These are phyloP conservation scores for Babesia caballi DNA, from an alignment of 169 alveolate genomes.

Conservation along the genomic window DNA sequence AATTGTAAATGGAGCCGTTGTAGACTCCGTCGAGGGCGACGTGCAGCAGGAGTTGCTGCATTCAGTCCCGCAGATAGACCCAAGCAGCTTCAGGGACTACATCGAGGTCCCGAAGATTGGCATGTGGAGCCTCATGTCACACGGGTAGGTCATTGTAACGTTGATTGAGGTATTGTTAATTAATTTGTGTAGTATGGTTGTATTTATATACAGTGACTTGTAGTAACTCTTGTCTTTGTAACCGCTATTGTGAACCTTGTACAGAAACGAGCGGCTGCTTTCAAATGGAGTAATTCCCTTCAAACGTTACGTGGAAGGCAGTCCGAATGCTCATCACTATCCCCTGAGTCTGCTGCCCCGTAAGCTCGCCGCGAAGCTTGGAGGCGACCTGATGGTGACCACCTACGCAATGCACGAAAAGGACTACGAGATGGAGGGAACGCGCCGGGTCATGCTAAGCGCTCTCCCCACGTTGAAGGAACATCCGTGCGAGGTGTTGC, in stretches of 20 bases:
- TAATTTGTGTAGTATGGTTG: too few relatives aligned
- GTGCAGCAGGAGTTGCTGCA: background rate
- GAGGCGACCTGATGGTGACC: constrained; percentile 42
- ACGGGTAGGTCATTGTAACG: background rate
- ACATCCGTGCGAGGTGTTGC: constrained; percentile 24
- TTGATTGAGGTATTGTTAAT: too few relatives aligned
- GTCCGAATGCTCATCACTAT: constrained; percentile 46
- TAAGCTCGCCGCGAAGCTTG: constrained; percentile 26
- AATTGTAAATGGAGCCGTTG: background rate
- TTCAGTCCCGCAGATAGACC: constrained; percentile 31
- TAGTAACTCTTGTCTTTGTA: too few relatives aligned
- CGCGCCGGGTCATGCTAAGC: constrained; percentile 26
- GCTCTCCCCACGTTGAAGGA: constrained; percentile 18
- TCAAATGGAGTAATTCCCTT: constrained; percentile 7
- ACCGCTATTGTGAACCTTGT: background rate
- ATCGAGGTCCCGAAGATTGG: constrained; percentile 44
- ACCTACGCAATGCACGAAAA: constrained; percentile 29
- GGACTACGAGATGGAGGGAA: constrained; percentile 22
- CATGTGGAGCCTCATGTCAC: background rate
- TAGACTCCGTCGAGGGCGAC: background rate
- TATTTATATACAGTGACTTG: too few relatives aligned
- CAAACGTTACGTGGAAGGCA: constrained; percentile 43
- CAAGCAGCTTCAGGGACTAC: constrained; percentile 28
- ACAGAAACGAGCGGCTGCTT: background rate
- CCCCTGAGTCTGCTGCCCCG: constrained; percentile 41